Conservation (phyloP, 176 grass and related monocot species). For the Puya raimondii region DNA sequence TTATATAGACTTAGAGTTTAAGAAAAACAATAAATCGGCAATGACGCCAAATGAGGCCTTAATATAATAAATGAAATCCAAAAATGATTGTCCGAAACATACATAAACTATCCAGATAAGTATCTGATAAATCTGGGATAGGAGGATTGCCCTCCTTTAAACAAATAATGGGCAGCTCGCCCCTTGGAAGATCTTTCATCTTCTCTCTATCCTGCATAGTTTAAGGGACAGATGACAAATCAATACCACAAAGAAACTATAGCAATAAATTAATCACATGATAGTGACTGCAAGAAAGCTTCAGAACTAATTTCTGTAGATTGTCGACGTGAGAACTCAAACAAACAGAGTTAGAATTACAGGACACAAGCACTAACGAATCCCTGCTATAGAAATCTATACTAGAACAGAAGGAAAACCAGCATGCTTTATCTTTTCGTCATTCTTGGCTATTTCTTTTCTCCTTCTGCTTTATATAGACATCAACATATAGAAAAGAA, state of each 20-base stretch:
- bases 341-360: too few relatives aligned
- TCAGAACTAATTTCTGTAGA: too few relatives aligned
- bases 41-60: not conserved
- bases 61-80: not conserved
- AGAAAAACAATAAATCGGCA: not conserved
- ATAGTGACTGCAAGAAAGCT: too few relatives aligned
- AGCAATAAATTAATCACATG: not conserved
- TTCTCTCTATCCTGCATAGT: constrained; percentile 56
- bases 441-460: too few relatives aligned
- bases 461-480: too few relatives aligned
- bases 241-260: constrained; percentile 2
- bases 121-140: constrained; percentile 81
- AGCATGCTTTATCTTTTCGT: too few relatives aligned
- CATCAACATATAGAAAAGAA: too few relatives aligned
- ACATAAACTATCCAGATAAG: constrained; percentile 68
- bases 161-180: constrained; percentile 62
- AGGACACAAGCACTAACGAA: too few relatives aligned
- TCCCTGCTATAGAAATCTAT: too few relatives aligned
- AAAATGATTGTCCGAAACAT: constrained; percentile 29
- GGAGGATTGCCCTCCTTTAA: constrained; percentile 74
- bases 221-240: constrained; percentile 18
- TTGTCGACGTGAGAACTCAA: too few relatives aligned
- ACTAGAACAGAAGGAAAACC: too few relatives aligned
- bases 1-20: not conserved
- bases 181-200: constrained; percentile 48